Conservation (phyloP, 106 monocot genomes). For the Narthecium ossifragum region DNA sequence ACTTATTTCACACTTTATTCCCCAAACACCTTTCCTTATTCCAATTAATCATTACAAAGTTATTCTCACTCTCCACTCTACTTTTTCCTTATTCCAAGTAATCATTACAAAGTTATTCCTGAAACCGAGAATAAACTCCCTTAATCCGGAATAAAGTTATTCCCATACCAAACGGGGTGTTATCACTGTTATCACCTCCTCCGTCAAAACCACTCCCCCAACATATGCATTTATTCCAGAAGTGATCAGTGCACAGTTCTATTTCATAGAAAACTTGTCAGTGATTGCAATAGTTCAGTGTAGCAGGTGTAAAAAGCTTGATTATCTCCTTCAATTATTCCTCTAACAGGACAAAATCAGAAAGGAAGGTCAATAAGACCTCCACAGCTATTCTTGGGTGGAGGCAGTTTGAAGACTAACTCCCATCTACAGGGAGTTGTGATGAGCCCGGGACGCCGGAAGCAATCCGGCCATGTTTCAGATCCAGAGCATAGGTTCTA, state of each 20-base stretch:
- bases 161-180: too few species aligned
- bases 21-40: too few species aligned
- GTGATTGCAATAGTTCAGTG: background rate
- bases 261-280: background rate
- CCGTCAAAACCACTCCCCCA: background rate
- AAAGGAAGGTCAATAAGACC: conserved; percentile 21
- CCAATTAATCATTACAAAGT: too few species aligned
- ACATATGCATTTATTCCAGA: too few species aligned
- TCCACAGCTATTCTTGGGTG: conserved; percentile 5
- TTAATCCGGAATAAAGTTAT: too few species aligned
- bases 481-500: conserved; percentile 45
- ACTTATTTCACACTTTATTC: too few species aligned
- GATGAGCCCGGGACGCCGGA: conserved; percentile 36
- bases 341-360: conserved; percentile 12
- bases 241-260: too few species aligned
- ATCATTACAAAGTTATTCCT: too few species aligned
- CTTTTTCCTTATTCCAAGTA: too few species aligned
- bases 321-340: background rate
- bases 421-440: conserved; percentile 11
- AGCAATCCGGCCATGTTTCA: conserved; percentile 46
- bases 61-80: too few species aligned
- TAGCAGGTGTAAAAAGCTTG: background rate
- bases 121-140: too few species aligned
- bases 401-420: conserved; percentile 15
- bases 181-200: background rate